phyloP scores from a whole-genome alignment of 176 grass and related monocot genomes.

The Triticum timopheevii region DNA sequence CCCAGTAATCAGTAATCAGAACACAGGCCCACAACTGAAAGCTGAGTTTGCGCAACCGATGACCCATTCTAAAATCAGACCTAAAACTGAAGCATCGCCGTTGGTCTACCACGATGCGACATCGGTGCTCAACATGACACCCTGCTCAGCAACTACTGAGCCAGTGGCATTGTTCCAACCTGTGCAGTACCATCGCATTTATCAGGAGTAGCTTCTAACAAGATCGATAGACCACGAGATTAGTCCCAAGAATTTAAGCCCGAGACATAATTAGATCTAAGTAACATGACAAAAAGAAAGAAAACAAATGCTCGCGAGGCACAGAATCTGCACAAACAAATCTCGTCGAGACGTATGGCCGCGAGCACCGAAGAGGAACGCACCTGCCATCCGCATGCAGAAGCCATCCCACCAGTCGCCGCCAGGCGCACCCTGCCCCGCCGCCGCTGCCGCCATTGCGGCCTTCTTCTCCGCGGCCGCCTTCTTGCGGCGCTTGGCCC shows the following conservation, averaged over 20 bases:
- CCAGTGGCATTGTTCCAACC: slow-evolving; percentile 22
- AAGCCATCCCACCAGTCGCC: slow-evolving; percentile 59
- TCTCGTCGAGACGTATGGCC: slow-evolving; percentile 3
- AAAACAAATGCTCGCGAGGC: background rate
- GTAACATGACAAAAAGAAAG: background rate
- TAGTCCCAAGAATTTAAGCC: background rate
- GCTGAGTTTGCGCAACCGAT: background rate
- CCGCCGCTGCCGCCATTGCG: slow-evolving; percentile 39
- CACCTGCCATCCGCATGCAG: slow-evolving; percentile 51
- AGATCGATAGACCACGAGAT: slow-evolving; percentile 5
- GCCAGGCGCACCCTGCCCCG: background rate
- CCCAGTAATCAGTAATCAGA: background rate
- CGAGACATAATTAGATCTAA: slow-evolving; percentile 34
- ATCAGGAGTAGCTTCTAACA: background rate
- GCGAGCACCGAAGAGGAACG: background rate
- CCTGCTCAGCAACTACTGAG: background rate
- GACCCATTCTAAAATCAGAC: background rate
- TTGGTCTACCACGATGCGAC: background rate
- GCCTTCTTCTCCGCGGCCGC: slow-evolving; percentile 56
- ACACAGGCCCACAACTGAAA: background rate
- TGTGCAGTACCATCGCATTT: background rate
- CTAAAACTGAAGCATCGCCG: background rate
- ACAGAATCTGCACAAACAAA: slow-evolving; percentile 31
- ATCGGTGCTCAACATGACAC: slow-evolving; percentile 1
- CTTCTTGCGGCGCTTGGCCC: slow-evolving; percentile 48